These are phyloP conservation scores for Fragilariopsis cylindrus DNA, from an alignment of 108 stramenopile species.

Conservation along the genomic window DNA sequence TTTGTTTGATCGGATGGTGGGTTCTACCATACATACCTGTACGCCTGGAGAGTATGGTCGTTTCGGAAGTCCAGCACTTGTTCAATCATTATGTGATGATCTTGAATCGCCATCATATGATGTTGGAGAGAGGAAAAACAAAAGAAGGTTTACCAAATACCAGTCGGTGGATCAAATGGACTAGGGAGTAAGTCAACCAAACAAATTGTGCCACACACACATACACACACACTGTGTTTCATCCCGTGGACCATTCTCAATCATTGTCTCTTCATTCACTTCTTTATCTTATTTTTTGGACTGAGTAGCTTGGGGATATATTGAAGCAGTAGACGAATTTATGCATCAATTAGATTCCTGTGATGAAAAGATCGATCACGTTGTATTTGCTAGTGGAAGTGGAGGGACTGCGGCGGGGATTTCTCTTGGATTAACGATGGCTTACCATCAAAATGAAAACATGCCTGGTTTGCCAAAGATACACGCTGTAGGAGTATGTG, in stretches of 20 bases:
- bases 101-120: conserved; percentile 9
- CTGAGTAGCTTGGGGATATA: conserved; percentile 70
- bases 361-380: conserved; percentile 62
- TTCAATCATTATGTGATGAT: conserved; percentile 50
- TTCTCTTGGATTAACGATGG: conserved; percentile 66
- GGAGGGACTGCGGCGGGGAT: conserved; percentile 90
- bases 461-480: conserved; percentile 40
- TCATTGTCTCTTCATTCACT: too few relatives aligned
- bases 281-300: too few relatives aligned
- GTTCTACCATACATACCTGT: conserved; percentile 71
- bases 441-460: conserved; percentile 26
- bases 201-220: too few relatives aligned
- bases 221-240: too few relatives aligned
- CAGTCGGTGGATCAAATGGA: conserved; percentile 88
- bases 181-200: conserved; percentile 43
- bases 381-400: conserved; percentile 89
- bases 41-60: conserved; percentile 88
- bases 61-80: conserved; percentile 62
- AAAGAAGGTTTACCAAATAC: conserved; percentile 65
- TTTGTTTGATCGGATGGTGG: conserved; percentile 83
- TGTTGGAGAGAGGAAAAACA: not conserved
- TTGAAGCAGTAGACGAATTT: conserved; percentile 79
- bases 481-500: conserved; percentile 90
- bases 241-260: not conserved
- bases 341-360: conserved; percentile 29